phyloP scores from a whole-genome alignment of 495 filamentous ascomycete species.

The Ramalina peruviana region DNA sequence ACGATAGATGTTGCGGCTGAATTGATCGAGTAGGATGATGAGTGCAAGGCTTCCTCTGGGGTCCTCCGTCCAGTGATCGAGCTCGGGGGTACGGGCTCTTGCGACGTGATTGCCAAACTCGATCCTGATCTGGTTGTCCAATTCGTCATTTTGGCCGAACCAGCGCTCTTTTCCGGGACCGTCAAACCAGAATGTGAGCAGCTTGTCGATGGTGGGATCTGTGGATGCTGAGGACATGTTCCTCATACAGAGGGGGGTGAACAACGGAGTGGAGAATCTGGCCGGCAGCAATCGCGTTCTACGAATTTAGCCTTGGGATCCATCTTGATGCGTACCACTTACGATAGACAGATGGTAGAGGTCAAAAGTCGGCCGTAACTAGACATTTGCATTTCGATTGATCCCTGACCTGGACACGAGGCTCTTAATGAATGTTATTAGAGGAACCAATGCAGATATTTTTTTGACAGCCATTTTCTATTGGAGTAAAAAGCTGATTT shows the following conservation, averaged over 20 bases:
- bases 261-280: too few species aligned
- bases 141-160: background rate
- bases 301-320: too few species aligned
- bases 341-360: too few species aligned
- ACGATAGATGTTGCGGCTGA: constrained; percentile 25
- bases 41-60: constrained; percentile 19
- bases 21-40: constrained; percentile 24
- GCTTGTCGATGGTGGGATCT: background rate
- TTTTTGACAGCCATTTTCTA: too few species aligned
- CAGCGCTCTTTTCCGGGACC: background rate
- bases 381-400: too few species aligned
- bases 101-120: background rate
- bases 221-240: background rate
- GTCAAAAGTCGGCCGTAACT: too few species aligned
- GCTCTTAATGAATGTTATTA: too few species aligned
- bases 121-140: background rate
- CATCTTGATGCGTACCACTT: background rate
- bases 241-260: background rate
- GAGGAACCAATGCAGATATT: too few species aligned
- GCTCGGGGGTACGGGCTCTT: background rate
- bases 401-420: too few species aligned
- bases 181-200: constrained; percentile 1
- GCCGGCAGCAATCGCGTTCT: too few species aligned
- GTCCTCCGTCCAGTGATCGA: constrained; percentile 1
- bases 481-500: too few species aligned